Conservation (phyloP, 768 basidiomycete genomes). For the Lanmaoa rubissima region DNA sequence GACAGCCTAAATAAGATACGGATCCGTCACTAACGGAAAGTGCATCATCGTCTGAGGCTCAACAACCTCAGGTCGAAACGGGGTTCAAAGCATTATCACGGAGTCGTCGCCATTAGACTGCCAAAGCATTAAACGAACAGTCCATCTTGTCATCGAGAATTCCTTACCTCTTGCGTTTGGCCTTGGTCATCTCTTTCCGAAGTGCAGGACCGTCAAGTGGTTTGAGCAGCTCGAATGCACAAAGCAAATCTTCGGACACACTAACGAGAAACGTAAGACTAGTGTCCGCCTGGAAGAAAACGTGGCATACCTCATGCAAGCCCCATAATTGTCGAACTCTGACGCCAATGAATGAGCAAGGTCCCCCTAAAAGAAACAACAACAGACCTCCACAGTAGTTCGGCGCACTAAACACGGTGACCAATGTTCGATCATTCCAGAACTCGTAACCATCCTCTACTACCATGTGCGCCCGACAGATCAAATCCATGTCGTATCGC, state of each 20-base stretch:
- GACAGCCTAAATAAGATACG: conserved; percentile 20
- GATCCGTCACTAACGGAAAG: conserved; percentile 11
- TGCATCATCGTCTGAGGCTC: conserved; percentile 5
- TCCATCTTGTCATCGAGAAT: not conserved
- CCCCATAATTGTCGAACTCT: conserved; percentile 96
- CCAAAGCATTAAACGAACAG: conserved; percentile 1
- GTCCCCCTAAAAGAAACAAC: not conserved
- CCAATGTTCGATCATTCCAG: conserved; percentile 97
- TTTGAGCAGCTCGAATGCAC: conserved; percentile 96
- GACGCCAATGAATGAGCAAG: conserved; percentile 19
- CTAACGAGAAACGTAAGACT: conserved; percentile 37
- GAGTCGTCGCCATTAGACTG: conserved; percentile 36
- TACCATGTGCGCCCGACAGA: conserved; percentile 99
- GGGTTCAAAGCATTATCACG: conserved; percentile 15
- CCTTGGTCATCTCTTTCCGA: conserved; percentile 98
- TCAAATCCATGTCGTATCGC: conserved; percentile 97
- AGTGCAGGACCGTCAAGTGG: conserved; percentile 92
- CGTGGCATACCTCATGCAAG: conserved; percentile 79
- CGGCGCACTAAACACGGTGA: conserved; percentile 98
- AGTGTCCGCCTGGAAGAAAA: not conserved
- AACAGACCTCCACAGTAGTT: conserved; percentile 92
- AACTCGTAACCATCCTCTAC: conserved; percentile 99
- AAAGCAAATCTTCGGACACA: conserved; percentile 95
- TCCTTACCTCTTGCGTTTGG: conserved; percentile 90
- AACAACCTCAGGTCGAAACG: conserved; percentile 3